Evolutionary conservation across 768 basidiomycete genomes (phyloP).

Genomic region (Pholiota molesta): DNA sequence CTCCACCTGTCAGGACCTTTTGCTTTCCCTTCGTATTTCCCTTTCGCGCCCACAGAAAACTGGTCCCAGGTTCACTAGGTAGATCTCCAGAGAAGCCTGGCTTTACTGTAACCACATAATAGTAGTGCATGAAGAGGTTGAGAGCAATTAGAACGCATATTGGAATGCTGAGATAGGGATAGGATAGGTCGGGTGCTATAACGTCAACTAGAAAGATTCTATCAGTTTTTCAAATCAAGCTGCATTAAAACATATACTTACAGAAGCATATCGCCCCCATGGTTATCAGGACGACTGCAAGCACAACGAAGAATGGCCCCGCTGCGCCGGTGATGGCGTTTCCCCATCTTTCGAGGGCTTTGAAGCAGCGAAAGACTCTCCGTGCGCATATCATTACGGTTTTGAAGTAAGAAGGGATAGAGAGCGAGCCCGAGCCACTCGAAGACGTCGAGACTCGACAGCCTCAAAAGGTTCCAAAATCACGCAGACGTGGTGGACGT

Average conservation of each 20-base stretch:
- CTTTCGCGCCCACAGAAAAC: constrained; percentile 60
- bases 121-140: constrained; percentile 86
- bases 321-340: constrained; percentile 88
- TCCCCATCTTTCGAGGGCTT: constrained; percentile 67
- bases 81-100: constrained; percentile 83
- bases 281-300: constrained; percentile 76
- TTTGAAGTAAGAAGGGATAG: neutral
- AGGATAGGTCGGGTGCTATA: constrained; percentile 66
- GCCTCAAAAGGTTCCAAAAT: neutral
- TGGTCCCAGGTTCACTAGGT: constrained; percentile 38
- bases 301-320: constrained; percentile 84
- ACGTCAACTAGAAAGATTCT: constrained; percentile 67
- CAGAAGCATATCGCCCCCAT: constrained; percentile 79
- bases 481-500: neutral
- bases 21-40: constrained; percentile 29
- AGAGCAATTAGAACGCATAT: constrained; percentile 73
- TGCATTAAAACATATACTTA: constrained; percentile 41
- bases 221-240: neutral
- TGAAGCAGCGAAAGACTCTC: constrained; percentile 55
- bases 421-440: neutral
- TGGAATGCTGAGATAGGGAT: constrained; percentile 62
- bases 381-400: constrained; percentile 46
- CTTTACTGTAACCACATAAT: constrained; percentile 73
- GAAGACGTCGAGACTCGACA: neutral
- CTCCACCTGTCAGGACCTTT: constrained; percentile 40